A percentile compares a stretch with the other conserved stretches of the same genome.
Evolutionary conservation across 352 stramenopile genomes (phyloP).

Genomic region (Globisporangium canariense): DNA sequence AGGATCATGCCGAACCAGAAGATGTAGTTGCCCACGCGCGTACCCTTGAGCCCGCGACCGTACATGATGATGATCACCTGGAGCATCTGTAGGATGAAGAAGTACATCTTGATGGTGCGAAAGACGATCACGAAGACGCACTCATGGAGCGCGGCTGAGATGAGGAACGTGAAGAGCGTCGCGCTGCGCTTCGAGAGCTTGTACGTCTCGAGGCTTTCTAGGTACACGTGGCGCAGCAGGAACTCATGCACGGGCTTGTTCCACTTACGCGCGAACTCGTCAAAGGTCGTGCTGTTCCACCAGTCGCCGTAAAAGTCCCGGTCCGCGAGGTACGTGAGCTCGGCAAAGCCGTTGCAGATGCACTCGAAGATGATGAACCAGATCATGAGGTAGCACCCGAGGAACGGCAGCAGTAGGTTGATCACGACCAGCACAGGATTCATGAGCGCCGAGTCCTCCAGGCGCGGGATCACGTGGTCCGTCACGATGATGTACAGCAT

Average conservation of each 20-base stretch:
- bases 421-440: conserved; percentile 58
- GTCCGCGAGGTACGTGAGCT: conserved; percentile 90
- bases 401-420: conserved; percentile 90
- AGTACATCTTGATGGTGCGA: conserved; percentile 90
- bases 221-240: conserved; percentile 82
- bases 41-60: conserved; percentile 65
- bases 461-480: conserved; percentile 83
- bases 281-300: conserved; percentile 96
- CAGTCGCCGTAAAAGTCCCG: conserved; percentile 96
- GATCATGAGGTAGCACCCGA: conserved; percentile 93
- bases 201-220: conserved; percentile 73
- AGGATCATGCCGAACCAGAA: conserved; percentile 83
- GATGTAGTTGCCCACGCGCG: conserved; percentile 71
- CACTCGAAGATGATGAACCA: conserved; percentile 98
- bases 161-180: conserved; percentile 90
- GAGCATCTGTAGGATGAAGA: conserved; percentile 93
- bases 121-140: conserved; percentile 94
- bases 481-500: conserved; percentile 90
- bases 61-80: conserved; percentile 92
- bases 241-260: conserved; percentile 98
- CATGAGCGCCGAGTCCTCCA: conserved; percentile 67
- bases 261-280: conserved; percentile 92
- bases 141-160: conserved; percentile 95
- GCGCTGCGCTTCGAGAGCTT: conserved; percentile 70
- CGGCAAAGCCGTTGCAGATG: conserved; percentile 94